A percentile compares a stretch with the other conserved stretches of the same genome.
phyloP scores from a whole-genome alignment of 1,139 yeast genomes.

The Candida dubliniensis region DNA sequence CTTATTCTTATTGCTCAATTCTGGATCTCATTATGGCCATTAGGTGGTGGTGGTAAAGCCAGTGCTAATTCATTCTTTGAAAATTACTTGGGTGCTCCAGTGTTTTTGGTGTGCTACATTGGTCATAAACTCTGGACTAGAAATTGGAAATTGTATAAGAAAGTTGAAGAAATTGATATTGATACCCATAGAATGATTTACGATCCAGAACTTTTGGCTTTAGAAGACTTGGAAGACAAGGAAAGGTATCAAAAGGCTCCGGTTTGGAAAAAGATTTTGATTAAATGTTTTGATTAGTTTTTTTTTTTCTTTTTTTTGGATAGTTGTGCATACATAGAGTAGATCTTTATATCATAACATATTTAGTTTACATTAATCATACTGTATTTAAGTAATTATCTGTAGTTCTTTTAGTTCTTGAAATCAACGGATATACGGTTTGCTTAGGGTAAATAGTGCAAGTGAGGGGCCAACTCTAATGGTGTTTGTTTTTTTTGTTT shows the following conservation, averaged over 20 bases:
- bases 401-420: too few relatives aligned
- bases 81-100: slow-evolving; percentile 33
- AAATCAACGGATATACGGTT: too few relatives aligned
- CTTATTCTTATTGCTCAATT: slow-evolving; percentile 33
- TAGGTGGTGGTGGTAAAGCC: slow-evolving; percentile 31
- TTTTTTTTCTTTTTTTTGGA: neutral
- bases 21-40: slow-evolving; percentile 43
- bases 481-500: too few relatives aligned
- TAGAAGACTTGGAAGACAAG: slow-evolving; percentile 37
- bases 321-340: too few relatives aligned
- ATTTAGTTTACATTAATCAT: too few relatives aligned
- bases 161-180: slow-evolving; percentile 38
- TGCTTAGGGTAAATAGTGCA: too few relatives aligned
- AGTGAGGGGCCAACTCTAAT: too few relatives aligned
- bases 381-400: too few relatives aligned
- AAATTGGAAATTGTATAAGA: slow-evolving; percentile 29
- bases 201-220: slow-evolving; percentile 38
- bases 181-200: slow-evolving; percentile 43
- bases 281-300: slow-evolving; percentile 22
- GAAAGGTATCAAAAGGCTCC: slow-evolving; percentile 24
- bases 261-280: slow-evolving; percentile 23
- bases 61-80: slow-evolving; percentile 34
- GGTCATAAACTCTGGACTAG: slow-evolving; percentile 32
- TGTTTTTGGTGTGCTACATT: slow-evolving; percentile 29
- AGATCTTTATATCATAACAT: too few relatives aligned